Conservation (phyloP, 2,329 filamentous ascomycete species). For the Cytospora paraplurivora region DNA sequence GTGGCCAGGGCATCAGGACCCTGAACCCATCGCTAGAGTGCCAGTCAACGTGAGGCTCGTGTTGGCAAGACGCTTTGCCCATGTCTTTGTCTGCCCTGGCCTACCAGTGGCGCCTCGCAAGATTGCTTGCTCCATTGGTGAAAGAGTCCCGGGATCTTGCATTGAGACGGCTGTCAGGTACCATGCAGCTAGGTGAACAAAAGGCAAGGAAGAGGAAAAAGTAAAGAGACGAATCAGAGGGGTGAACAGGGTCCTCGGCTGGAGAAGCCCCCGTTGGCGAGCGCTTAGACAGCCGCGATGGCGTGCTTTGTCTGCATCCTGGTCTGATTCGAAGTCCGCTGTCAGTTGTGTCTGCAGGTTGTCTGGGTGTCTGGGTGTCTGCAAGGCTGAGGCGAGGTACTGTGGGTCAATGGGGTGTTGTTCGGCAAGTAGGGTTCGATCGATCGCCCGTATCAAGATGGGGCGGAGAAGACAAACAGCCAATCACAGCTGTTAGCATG, state of each 20-base stretch:
- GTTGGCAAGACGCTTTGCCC: constrained; percentile 7
- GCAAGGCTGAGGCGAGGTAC: constrained; percentile 12
- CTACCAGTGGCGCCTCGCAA: constrained; percentile 11
- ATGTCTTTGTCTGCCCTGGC: constrained; percentile 6
- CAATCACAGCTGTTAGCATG: neutral
- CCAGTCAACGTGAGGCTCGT: constrained; percentile 16
- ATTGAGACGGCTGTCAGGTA: constrained; percentile 2
- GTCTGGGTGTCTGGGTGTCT: constrained; percentile 3
- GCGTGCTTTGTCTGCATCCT: constrained; percentile 4
- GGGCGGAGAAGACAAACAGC: neutral
- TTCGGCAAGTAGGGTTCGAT: neutral
- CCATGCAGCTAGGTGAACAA: constrained; percentile 6
- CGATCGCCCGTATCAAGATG: neutral
- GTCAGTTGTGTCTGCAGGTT: neutral
- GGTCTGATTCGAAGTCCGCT: neutral
- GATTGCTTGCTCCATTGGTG: constrained; percentile 14
- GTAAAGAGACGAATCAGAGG: constrained; percentile 3
- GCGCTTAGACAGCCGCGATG: constrained; percentile 24
- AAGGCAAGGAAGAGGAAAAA: neutral
- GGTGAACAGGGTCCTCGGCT: constrained; percentile 1
- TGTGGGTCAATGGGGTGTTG: neutral
- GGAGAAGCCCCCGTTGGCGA: neutral
- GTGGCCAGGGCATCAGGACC: constrained; percentile 6
- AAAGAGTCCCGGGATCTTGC: constrained; percentile 2
- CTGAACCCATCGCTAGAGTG: neutral